These are phyloP conservation scores for Peribolospora kevripleyi DNA, from an alignment of 768 basidiomycete genomes.

Conservation along the genomic window DNA sequence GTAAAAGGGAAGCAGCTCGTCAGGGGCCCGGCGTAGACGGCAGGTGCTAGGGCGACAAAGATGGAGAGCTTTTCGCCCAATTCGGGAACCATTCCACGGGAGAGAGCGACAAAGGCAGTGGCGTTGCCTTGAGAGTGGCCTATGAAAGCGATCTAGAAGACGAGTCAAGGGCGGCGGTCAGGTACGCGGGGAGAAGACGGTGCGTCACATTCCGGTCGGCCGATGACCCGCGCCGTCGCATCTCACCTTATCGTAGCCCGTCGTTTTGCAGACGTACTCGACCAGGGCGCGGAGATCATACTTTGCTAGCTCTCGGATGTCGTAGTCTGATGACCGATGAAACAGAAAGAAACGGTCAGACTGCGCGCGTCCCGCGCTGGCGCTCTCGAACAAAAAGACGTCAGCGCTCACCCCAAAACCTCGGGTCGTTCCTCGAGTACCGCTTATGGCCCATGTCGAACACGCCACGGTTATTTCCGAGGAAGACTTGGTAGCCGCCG, in stretches of 20 bases:
- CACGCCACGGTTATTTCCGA: constrained; percentile 25
- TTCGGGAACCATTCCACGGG: constrained; percentile 27
- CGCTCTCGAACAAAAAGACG: not conserved
- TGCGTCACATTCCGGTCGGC: not conserved
- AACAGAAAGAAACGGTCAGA: not conserved
- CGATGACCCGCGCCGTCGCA: not conserved
- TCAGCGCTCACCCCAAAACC: constrained; percentile 25
- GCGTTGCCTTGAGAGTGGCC: constrained; percentile 32
- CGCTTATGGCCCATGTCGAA: constrained; percentile 28
- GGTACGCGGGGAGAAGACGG: not conserved
- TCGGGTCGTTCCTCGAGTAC: constrained; percentile 22
- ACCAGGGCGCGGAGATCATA: constrained; percentile 29
- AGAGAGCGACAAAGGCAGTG: constrained; percentile 27
- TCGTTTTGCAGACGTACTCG: constrained; percentile 24
- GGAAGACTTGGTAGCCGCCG: constrained; percentile 25
- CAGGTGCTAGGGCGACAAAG: constrained; percentile 29
- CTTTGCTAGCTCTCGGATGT: constrained; percentile 27
- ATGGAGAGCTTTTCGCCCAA: constrained; percentile 24
- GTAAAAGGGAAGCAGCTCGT: constrained; percentile 28
- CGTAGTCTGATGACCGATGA: constrained; percentile 21
- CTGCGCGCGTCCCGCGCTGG: not conserved
- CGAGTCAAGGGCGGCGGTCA: not conserved
- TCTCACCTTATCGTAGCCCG: constrained; percentile 24
- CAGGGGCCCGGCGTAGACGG: constrained; percentile 28
- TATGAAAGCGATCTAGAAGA: constrained; percentile 24